These are phyloP conservation scores for Geotrichum macrosporum DNA, from an alignment of 1,139 yeast species.

Conservation along the genomic window DNA sequence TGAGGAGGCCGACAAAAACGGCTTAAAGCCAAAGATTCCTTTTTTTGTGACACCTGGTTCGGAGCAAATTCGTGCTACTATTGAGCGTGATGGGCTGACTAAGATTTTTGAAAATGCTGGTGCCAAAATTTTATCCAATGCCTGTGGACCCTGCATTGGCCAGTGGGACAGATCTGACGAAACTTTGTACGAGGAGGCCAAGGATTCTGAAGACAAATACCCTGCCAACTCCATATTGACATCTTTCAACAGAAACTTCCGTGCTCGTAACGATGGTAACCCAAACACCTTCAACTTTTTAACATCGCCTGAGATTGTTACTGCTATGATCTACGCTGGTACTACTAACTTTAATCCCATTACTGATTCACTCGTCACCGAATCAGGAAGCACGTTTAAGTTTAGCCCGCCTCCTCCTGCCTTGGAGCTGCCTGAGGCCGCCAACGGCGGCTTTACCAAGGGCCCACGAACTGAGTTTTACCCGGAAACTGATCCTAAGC, in stretches of 20 bases:
- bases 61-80: conserved; percentile 98
- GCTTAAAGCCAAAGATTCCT: conserved; percentile 82
- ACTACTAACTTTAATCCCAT: conserved; percentile 97
- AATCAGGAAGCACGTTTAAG: conserved; percentile 93
- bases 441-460: conserved; percentile 82
- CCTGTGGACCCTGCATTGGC: conserved; percentile 99
- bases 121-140: conserved; percentile 94
- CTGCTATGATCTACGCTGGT: conserved; percentile 96
- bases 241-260: conserved; percentile 98
- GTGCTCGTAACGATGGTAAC: conserved; percentile 98
- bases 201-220: too few species aligned
- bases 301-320: conserved; percentile 96
- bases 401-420: conserved; percentile 87
- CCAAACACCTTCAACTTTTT: conserved; percentile 97
- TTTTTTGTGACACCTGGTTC: conserved; percentile 98
- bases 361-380: conserved; percentile 89
- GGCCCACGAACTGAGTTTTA: conserved; percentile 98
- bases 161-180: conserved; percentile 99
- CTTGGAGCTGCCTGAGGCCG: conserved; percentile 94
- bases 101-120: conserved; percentile 88
- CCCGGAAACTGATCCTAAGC: conserved; percentile 83
- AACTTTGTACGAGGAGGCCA: too few species aligned
- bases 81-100: conserved; percentile 94
- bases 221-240: conserved; percentile 98
- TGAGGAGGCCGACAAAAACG: conserved; percentile 84